Conservation (phyloP, 306 rosid species). For the Phaseolus lunatus region DNA sequence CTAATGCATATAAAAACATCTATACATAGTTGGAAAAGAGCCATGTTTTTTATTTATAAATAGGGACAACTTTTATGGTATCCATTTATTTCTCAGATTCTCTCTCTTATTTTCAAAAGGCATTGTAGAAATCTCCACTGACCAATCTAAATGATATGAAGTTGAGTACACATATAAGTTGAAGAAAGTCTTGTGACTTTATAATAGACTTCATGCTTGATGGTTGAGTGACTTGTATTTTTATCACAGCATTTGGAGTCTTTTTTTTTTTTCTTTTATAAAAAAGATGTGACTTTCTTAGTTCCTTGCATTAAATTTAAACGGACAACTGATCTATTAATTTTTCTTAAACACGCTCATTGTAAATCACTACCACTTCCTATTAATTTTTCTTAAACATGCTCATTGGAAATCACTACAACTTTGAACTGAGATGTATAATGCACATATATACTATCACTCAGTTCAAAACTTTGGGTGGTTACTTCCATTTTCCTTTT, state of each 20-base stretch:
- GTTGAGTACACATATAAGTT: constrained; percentile 8
- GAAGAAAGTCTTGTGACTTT: background rate
- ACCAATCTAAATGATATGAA: background rate
- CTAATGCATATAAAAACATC: background rate
- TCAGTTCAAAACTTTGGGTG: background rate
- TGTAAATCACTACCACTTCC: no score
- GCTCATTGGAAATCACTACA: background rate
- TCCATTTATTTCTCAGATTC: background rate
- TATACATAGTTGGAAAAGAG: background rate
- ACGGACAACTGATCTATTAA: background rate
- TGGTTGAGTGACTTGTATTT: background rate
- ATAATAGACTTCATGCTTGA: background rate
- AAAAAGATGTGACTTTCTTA: background rate
- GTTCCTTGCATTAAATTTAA: background rate
- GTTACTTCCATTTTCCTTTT: background rate
- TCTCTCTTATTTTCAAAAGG: background rate
- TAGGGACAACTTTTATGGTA: background rate
- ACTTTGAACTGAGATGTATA: background rate
- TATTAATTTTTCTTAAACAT: background rate
- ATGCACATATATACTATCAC: background rate
- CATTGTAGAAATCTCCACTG: background rate
- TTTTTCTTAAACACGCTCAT: no score
- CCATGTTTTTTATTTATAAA: background rate
- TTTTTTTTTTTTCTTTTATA: no score
- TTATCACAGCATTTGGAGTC: background rate